Evolutionary conservation across 352 stramenopile genomes (phyloP).

Genomic region (Phytopythium montanum): DNA sequence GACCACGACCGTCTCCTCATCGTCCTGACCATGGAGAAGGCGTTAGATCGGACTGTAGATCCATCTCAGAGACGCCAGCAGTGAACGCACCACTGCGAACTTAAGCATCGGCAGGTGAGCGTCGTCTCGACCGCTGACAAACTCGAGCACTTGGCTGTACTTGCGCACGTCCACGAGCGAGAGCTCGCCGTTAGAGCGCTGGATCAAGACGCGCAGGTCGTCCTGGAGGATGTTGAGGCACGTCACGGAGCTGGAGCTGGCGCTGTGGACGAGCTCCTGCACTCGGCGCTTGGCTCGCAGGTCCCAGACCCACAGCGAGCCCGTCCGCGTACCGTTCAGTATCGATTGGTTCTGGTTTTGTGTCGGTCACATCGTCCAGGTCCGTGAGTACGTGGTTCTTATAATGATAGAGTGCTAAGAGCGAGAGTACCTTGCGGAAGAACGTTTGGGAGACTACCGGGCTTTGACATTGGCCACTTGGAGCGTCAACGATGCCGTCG

Average conservation of each 20-base stretch:
- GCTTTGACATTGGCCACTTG: slow-evolving; percentile 24
- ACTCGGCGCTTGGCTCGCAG: slow-evolving; percentile 19
- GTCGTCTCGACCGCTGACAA: slow-evolving; percentile 17
- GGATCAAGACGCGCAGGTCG: slow-evolving; percentile 28
- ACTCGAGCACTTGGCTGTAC: slow-evolving; percentile 31
- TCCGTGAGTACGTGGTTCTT: too few relatives aligned
- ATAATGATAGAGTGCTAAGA: background rate
- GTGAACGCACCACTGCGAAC: slow-evolving; percentile 24
- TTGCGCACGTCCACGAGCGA: slow-evolving; percentile 44
- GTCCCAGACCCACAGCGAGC: slow-evolving; percentile 49
- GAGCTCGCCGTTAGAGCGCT: slow-evolving; percentile 44
- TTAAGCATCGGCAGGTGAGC: slow-evolving; percentile 25
- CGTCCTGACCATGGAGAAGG: slow-evolving; percentile 7
- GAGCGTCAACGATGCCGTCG: slow-evolving; percentile 11
- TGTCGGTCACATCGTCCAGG: background rate
- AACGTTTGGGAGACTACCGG: slow-evolving; percentile 47
- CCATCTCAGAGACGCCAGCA: background rate
- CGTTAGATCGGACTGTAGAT: background rate
- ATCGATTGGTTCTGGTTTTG: slow-evolving; percentile 27
- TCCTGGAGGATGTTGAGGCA: slow-evolving; percentile 43
- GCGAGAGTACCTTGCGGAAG: slow-evolving; percentile 6
- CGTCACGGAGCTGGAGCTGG: slow-evolving; percentile 16
- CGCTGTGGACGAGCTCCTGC: slow-evolving; percentile 7
- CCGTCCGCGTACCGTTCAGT: slow-evolving; percentile 45
- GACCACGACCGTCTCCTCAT: slow-evolving; percentile 32